Base-by-base conservation (phyloP, 2,329 filamentous ascomycete species). In the Scedosporium aurantiacum region DNA sequence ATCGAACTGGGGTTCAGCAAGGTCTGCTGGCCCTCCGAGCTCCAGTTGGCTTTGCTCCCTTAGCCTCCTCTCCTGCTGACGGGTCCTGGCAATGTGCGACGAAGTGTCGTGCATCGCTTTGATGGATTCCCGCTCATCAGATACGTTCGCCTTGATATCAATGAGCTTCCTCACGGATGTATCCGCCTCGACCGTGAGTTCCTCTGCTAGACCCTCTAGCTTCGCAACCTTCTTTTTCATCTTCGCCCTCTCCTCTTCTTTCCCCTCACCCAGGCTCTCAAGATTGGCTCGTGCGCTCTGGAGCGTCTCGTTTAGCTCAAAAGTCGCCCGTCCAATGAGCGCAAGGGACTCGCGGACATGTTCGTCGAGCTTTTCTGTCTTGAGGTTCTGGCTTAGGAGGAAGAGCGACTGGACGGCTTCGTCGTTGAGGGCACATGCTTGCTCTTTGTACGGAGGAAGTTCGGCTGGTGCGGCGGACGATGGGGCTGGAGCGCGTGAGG, bases 131-230 rank as follows among this genome's bases (percentile, higher is more conserved):
- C 67, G 68, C 58, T 80, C 74, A 61, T 85, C 81, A 63, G 82
- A 76, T 2, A 83, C 69, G 64, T 77, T 78, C 50, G 74, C 75
- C 61, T 73, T 75, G 58, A 73, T 68, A 65, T 85, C 82, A 28
- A 85, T 78, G 10, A 79, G 69, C 41, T 73, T 68, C 12, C 82
- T 76, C 32, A 82, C 69, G 0, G 77, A 74, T 21, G 69, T 67
- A 66, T 85, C 82, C 5, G 78, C 75, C 3, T 73, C 70, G 7
- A 70, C 67, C 1, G 80, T 82, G 28, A 82, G 63, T 1, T 66
- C 64, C 2, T 57, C 28, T 2, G 60, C 27, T 8, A 43, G 4
- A 2, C 37, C 41, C 28, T 58, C 52, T 1, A 61, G 52, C 60
- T 50, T 57, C 23, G 18, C n/a, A 10, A 57, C 60, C 10, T 61